Evolutionary conservation across 2,329 filamentous ascomycete genomes (phyloP), one percentile per base, ranked within the genome.

Genomic region (Rachicladosporium sp.): DNA sequence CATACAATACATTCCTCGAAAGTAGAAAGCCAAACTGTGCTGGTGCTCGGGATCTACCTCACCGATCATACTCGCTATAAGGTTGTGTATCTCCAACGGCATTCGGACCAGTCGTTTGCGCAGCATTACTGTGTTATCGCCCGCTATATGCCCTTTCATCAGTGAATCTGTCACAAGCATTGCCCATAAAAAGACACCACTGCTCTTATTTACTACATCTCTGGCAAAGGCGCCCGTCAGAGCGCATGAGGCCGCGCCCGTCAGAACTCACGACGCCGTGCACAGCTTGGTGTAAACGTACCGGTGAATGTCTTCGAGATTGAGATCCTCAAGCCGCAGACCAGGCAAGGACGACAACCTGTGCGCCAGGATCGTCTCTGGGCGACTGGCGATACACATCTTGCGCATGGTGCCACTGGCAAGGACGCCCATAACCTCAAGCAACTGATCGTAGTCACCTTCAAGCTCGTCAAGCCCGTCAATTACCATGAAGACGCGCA

Each of bases 101-200:
- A 12, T 23, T 6, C 7, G 7, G 15, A 13, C 15, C 3, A 38
- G 30, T 12, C 36, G 31, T n/a, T 27, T n/a, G 4, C 6, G 6
- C 2, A 38, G 19, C 2, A 12, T 33, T 10, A 10, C 2, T 6
- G 21, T 12, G 6, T 40, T 21, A 13, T 38, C 30, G 4, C 29
- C 30, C 15, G 11, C 36, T 12, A 11, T 11, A 10, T 12, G 4
- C 9, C 36, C 36, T 8, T 11, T 7, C 9, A 32, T 4, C 10
- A 40, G 15, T 10, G 38, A 40, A 0, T 27, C 29, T n/a, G 15
- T 23, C 8, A 40, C 38, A 10, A 40, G 27, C 2, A 31, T 30
- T 0, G 38, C 38, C 38, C 38, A 40, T 6, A 40, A n/a, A n/a
- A 40, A 36, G 15, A 40, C 29, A 6, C 38, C 38, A 11, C 36